phyloP scores from a whole-genome alignment of 768 basidiomycete species.

The Naganishia onofrii region DNA sequence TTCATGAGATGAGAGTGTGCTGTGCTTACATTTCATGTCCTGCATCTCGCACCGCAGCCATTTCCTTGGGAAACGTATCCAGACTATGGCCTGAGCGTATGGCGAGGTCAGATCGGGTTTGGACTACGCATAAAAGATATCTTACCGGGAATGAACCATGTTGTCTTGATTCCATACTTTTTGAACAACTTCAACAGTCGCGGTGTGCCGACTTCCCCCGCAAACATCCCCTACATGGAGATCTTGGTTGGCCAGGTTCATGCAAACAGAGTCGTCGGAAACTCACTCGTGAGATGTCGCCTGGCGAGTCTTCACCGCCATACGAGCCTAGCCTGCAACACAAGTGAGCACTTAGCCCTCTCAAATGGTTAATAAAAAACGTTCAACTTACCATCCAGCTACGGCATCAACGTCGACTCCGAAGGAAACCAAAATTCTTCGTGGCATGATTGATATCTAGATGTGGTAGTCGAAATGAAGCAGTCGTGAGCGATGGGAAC shows the following conservation, averaged over 20 bases:
- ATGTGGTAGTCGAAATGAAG: not conserved
- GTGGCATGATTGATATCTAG: conserved; percentile 16
- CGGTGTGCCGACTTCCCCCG: conserved; percentile 70
- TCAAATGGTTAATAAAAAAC: not conserved
- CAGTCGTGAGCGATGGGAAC: too few relatives aligned
- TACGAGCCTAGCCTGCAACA: conserved; percentile 65
- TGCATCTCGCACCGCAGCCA: conserved; percentile 67
- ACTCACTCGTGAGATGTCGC: conserved; percentile 63
- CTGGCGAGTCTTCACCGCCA: conserved; percentile 69
- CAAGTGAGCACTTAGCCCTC: not conserved
- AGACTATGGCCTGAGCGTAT: conserved; percentile 62
- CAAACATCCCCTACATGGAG: conserved; percentile 61
- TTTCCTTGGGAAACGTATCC: conserved; percentile 70
- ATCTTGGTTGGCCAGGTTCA: conserved; percentile 24
- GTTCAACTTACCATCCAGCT: conserved; percentile 62
- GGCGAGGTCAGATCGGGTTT: not conserved
- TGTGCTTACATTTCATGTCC: conserved; percentile 64
- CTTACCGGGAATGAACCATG: conserved; percentile 72
- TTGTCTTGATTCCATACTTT: conserved; percentile 67
- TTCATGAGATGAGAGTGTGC: conserved; percentile 30
- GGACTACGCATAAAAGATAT: not conserved
- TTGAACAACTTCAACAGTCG: conserved; percentile 69
- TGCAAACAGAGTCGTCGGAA: not conserved
- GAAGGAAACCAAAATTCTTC: conserved; percentile 29
- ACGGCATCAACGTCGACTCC: conserved; percentile 76